These are phyloP conservation scores for Curvularia eragrostidis DNA, from an alignment of 2,329 filamentous ascomycete species.

Conservation along the genomic window DNA sequence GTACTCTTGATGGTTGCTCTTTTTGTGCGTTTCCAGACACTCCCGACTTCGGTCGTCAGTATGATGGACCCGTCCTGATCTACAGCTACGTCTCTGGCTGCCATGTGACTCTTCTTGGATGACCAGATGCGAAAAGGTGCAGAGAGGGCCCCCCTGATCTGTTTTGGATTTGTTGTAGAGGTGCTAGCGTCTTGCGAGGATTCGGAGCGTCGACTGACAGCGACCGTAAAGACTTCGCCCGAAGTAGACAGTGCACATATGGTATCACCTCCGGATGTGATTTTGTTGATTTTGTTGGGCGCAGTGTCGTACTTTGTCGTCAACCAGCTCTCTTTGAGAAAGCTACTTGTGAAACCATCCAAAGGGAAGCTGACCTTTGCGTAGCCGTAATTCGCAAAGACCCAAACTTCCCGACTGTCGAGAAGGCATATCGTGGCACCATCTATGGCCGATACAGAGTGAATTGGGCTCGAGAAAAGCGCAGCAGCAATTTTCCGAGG, in stretches of 20 bases:
- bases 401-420: slow-evolving; percentile 85
- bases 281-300: slow-evolving; percentile 73
- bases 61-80: slow-evolving; percentile 95
- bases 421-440: slow-evolving; percentile 85
- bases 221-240: slow-evolving; percentile 87
- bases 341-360: slow-evolving; percentile 73
- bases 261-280: slow-evolving; percentile 86
- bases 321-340: slow-evolving; percentile 70
- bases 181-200: slow-evolving; percentile 62
- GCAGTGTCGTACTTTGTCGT: slow-evolving; percentile 69
- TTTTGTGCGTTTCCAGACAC: slow-evolving; percentile 88
- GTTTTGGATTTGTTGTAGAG: slow-evolving; percentile 91
- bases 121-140: slow-evolving; percentile 85
- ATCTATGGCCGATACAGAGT: slow-evolving; percentile 86
- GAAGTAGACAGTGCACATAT: slow-evolving; percentile 85
- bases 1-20: slow-evolving; percentile 79
- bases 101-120: slow-evolving; percentile 81
- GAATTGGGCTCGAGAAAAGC: slow-evolving; percentile 74
- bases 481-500: slow-evolving; percentile 90
- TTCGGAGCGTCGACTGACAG: slow-evolving; percentile 73
- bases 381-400: slow-evolving; percentile 96
- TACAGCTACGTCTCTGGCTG: slow-evolving; percentile 83
- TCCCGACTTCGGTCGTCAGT: slow-evolving; percentile 88
- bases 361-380: slow-evolving; percentile 86
- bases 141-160: slow-evolving; percentile 84